phyloP scores from a whole-genome alignment of 805 yeast genomes.

The Komagataella phaffii region DNA sequence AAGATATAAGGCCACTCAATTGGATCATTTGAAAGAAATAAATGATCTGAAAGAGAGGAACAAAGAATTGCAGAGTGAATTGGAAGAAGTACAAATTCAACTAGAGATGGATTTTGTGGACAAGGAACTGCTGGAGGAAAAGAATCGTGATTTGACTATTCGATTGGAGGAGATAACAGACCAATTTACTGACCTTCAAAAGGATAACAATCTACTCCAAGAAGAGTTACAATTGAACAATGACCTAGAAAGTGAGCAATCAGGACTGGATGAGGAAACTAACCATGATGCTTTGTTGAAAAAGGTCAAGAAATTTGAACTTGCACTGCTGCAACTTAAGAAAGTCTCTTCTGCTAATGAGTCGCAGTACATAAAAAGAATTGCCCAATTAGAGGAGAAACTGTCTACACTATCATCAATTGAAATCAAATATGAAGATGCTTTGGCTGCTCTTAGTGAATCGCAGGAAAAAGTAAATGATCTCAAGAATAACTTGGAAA shows the following conservation, averaged over 20 bases:
- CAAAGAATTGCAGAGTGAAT: conserved; percentile 10
- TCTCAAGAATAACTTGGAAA: conserved; percentile 15
- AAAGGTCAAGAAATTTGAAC: conserved; percentile 1
- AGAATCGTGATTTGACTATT: conserved; percentile 15
- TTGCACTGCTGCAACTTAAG: conserved; percentile 9
- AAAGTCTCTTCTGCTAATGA: conserved; percentile 5
- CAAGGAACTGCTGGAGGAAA: conserved; percentile 24
- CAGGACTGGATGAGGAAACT: conserved; percentile 5
- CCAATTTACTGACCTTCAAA: conserved; percentile 17
- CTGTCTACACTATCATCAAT: background rate
- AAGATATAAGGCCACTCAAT: conserved; percentile 8
- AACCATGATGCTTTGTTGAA: conserved; percentile 1
- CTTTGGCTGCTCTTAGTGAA: conserved; percentile 8
- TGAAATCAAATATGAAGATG: background rate
- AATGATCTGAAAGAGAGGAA: conserved; percentile 16
- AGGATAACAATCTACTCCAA: conserved; percentile 18
- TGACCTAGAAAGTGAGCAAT: conserved; percentile 22
- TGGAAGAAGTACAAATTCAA: conserved; percentile 12
- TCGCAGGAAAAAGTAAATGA: conserved; percentile 9
- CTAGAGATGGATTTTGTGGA: conserved; percentile 26
- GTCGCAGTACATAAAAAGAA: conserved; percentile 1
- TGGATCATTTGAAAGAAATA: conserved; percentile 9
- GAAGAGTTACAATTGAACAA: conserved; percentile 24
- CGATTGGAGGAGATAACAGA: conserved; percentile 16
- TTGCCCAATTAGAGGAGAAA: background rate